These are phyloP conservation scores for Kurtzmaniella cleridarum DNA, from an alignment of 805 yeast species.

Conservation along the genomic window DNA sequence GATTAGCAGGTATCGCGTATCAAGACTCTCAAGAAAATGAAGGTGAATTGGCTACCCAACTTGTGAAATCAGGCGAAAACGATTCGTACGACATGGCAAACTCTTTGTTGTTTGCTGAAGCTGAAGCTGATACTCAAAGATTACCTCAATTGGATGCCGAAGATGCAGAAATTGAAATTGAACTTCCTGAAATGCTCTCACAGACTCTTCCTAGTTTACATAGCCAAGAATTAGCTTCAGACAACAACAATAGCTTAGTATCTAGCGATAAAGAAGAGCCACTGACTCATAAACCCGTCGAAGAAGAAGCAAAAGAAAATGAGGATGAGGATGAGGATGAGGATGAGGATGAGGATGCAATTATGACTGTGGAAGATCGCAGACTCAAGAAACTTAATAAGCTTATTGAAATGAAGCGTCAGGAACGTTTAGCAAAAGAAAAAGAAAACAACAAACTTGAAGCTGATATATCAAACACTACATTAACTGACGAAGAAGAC, in stretches of 20 bases:
- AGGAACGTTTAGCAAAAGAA: constrained; percentile 12
- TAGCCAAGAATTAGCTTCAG: not conserved
- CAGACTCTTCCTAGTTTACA: not conserved
- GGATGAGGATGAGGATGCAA: constrained; percentile 1
- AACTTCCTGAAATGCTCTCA: not conserved
- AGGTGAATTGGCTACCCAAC: constrained; percentile 11
- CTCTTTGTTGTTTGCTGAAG: constrained; percentile 1
- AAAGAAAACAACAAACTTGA: constrained; percentile 16
- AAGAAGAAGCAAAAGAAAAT: too few relatives aligned
- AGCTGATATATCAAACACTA: constrained; percentile 25
- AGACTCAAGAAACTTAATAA: constrained; percentile 10
- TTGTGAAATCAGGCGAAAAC: constrained; percentile 2
- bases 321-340: constrained; percentile 5
- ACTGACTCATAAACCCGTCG: constrained; percentile 6
- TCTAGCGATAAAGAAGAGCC: too few relatives aligned
- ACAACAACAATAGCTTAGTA: too few relatives aligned
- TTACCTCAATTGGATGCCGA: constrained; percentile 31
- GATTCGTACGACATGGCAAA: not conserved
- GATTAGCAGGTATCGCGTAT: constrained; percentile 14
- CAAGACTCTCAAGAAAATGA: constrained; percentile 8
- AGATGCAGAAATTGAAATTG: constrained; percentile 7
- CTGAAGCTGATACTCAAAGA: constrained; percentile 9
- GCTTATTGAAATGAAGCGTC: constrained; percentile 15
- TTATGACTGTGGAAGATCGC: constrained; percentile 12
- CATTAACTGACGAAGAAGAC: constrained; percentile 37